These are phyloP conservation scores for Nigrograna mackinnonii DNA, from an alignment of 2,329 filamentous ascomycete species.

Conservation along the genomic window DNA sequence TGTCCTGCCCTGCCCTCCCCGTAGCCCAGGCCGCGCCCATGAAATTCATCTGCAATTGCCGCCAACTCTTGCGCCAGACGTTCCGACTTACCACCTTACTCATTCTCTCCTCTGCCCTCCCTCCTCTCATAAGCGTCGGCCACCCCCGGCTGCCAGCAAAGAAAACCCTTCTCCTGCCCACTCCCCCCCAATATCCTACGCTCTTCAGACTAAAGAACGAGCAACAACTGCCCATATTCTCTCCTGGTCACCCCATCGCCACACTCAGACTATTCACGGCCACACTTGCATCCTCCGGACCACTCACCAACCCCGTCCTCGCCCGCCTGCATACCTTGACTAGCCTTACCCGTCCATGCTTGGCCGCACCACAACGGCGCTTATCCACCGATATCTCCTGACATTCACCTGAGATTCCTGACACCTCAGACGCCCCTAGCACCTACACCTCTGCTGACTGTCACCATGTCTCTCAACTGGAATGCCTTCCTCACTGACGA, in stretches of 20 bases:
- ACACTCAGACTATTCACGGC: not conserved
- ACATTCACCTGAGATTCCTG: constrained; percentile 38
- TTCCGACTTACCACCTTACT: constrained; percentile 17
- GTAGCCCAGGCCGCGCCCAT: no score
- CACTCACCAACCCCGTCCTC: not conserved
- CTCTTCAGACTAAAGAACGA: no score
- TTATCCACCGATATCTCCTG: constrained; percentile 37
- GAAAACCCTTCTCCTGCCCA: constrained; percentile 1
- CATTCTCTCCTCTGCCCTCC: no score
- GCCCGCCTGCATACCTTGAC: constrained; percentile 14
- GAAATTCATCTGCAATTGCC: constrained; percentile 14
- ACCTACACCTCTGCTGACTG: constrained; percentile 26
- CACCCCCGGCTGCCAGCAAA: constrained; percentile 4
- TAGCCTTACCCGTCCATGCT: constrained; percentile 25
- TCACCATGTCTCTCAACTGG: constrained; percentile 45
- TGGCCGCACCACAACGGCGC: constrained; percentile 17
- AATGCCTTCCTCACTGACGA: constrained; percentile 41
- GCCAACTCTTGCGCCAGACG: constrained; percentile 15
- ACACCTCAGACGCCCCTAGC: constrained; percentile 21
- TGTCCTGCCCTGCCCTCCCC: no score
- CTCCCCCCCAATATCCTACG: not conserved
- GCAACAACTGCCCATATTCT: no score
- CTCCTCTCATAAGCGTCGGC: constrained; percentile 19
- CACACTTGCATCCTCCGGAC: not conserved
- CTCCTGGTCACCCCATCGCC: constrained; percentile 1